Evolutionary conservation across 2,329 filamentous ascomycete species (phyloP), one percentile per base, ranked within the genome.

Genomic region (Cladophialophora chaetospira): DNA sequence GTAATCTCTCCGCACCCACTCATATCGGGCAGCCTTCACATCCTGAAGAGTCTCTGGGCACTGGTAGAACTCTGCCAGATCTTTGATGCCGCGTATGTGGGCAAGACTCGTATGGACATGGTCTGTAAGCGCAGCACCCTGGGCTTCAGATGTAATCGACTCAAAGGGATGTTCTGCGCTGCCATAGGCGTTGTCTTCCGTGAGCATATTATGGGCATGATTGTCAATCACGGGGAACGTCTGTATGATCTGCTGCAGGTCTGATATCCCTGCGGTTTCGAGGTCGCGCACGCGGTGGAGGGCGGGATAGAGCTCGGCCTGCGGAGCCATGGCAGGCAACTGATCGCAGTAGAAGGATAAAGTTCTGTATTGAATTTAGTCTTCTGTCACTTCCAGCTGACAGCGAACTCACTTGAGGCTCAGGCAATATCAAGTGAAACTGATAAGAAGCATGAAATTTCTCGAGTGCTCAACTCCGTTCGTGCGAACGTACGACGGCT

Each of bases 71-170:
- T 77, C 71, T 0, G 87, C 79, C 3, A 95, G 79, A 68, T 91
- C 86, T 57, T 80, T 83, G 9, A 86, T 81, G 25, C 86, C 88
- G 35, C 89, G 83, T 1, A 90, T 73, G 64, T 92, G 86, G 6
- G 88, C 78, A 6, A 95, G 76, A 2, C 85, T 83, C 11, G 81
- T 82, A 43, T 73, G 75, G 0, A 83, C 81, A 55, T 87, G 82
- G 38, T 81, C 70, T 25, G 56, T 53, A 29, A 93, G 75, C 10
- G 89, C 88, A 55, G 82, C 76, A 5, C 86, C 88, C 55, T 82
- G 76, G 1, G 89, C 90, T 74, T 94, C 89, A 5, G 87, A 88
- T 1, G 85, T 84, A 61, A 91, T 86, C 42, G 84, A 80, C 45
- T 85, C 78, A 17, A 86, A 77, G 5, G 82, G 77, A 55, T 76